Base-by-base conservation (phyloP, 768 basidiomycete species). In the Suillus paluster region DNA sequence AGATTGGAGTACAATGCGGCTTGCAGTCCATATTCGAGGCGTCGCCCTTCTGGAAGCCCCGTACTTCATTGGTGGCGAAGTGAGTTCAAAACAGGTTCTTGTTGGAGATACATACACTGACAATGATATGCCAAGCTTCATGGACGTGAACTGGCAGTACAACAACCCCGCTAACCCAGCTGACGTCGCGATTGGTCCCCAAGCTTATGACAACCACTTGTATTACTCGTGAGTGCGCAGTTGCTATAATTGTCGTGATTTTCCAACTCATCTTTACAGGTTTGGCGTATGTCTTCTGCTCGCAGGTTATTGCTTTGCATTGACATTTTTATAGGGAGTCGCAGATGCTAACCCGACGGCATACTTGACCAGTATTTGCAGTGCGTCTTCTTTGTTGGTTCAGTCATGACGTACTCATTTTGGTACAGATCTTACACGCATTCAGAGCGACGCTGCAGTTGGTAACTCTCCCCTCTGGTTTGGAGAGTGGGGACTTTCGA, bases 111-210 rank as follows among this genome's bases (percentile, higher is more conserved):
- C n/a, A 33, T 56, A n/a, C 52, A 38, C 14, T 12, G 17, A 58
- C 38, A 14, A 23, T 10, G 48, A 23, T 21, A 8, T 19, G 4
- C 30, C 6, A 65, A 93, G 91, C 66, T 92, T 92, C 71, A 92
- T 92, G 90, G 90, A 94, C 65, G 68, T 90, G 52, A 86, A 84
- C 62, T 94, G 91, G 92, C 92, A 94, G 68, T 73, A 79, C 70
- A 81, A 88, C 67, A 80, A 84, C 72, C 88, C 86, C 19, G 14
- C 89, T 6, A 94, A 94, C 68, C 91, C 92, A 15, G 85, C 87
- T 8, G 78, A 85, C 55, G 90, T 87, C 27, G 81, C 82, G 6
- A 81, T 83, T 48, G 92, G 92, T 1, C 88, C 90, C 14, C 88
- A 90, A 66, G 77, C 76, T 27, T 94, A 93, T 65, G 92, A 94